These are phyloP conservation scores for Stellera chamaejasme DNA, from an alignment of 345 rosid genomes.

Conservation along the genomic window DNA sequence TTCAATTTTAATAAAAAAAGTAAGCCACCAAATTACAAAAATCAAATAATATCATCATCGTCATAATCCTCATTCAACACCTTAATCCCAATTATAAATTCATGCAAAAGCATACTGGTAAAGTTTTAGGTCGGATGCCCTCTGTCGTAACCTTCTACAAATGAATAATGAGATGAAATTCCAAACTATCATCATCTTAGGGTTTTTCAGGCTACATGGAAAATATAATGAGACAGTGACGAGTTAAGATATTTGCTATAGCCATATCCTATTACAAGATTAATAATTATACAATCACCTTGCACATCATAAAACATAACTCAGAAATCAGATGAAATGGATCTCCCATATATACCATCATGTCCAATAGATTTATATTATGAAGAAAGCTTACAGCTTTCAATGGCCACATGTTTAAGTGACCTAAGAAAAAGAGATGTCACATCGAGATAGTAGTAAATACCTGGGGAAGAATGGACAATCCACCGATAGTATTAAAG, in stretches of 20 bases:
- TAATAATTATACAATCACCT: no score
- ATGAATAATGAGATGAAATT: no score
- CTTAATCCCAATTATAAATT: not conserved
- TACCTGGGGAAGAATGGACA: slow-evolving; percentile 80
- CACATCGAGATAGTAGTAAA: slow-evolving; percentile 9
- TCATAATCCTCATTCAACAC: not conserved
- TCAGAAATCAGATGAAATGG: not conserved
- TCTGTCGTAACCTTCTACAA: no score
- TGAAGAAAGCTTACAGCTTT: no score
- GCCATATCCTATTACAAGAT: no score
- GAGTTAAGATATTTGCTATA: no score
- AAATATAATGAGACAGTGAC: no score
- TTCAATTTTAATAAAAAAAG: slow-evolving; percentile 5
- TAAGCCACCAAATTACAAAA: not conserved
- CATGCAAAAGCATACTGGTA: no score
- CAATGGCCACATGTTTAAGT: not conserved
- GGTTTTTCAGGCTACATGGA: not conserved
- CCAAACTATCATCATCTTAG: not conserved
- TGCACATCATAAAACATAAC: no score
- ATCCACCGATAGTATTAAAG: slow-evolving; percentile 66
- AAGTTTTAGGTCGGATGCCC: no score
- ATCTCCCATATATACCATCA: no score
- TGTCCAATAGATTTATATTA: no score
- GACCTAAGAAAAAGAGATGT: not conserved
- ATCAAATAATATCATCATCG: not conserved